phyloP scores from a whole-genome alignment of 495 filamentous ascomycete genomes.

The Aspergillus saccharolyticus region DNA sequence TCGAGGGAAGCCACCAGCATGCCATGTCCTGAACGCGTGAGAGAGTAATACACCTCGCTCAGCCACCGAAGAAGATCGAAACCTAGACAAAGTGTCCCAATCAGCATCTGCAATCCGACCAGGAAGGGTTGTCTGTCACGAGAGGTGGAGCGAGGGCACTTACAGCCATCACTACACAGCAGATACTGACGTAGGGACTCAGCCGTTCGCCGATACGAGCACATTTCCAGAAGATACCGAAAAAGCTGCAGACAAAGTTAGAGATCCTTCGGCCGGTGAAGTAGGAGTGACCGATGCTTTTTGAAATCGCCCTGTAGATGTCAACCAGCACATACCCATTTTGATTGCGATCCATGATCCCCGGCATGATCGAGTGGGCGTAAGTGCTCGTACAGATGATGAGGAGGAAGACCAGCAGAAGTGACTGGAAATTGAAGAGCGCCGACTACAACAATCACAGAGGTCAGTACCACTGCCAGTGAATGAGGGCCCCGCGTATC shows the following conservation, averaged over 20 bases:
- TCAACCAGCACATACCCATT: constrained; percentile 57
- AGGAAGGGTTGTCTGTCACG: background rate
- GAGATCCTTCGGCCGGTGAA: background rate
- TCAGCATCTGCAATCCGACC: constrained; percentile 4
- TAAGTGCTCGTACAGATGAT: constrained; percentile 94
- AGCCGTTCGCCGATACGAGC: constrained; percentile 89
- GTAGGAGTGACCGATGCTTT: background rate
- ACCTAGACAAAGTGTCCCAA: constrained; percentile 21
- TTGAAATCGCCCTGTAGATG: background rate
- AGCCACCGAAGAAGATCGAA: constrained; percentile 44
- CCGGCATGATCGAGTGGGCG: constrained; percentile 82
- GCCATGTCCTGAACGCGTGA: constrained; percentile 10
- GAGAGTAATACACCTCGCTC: constrained; percentile 3
- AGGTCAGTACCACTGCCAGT: background rate
- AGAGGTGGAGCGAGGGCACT: constrained; percentile 28
- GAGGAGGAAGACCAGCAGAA: constrained; percentile 88
- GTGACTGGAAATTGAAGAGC: constrained; percentile 95
- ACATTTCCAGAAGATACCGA: constrained; percentile 95
- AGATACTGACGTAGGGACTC: constrained; percentile 93
- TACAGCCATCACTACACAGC: constrained; percentile 92
- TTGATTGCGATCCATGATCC: constrained; percentile 89
- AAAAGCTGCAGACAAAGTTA: constrained; percentile 49
- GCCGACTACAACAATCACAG: constrained; percentile 58
- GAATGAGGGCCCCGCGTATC: background rate
- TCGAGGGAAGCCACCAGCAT: background rate